Evolutionary conservation across 306 rosid species (phyloP).

Genomic region (Cyclanthera cordifolia): DNA sequence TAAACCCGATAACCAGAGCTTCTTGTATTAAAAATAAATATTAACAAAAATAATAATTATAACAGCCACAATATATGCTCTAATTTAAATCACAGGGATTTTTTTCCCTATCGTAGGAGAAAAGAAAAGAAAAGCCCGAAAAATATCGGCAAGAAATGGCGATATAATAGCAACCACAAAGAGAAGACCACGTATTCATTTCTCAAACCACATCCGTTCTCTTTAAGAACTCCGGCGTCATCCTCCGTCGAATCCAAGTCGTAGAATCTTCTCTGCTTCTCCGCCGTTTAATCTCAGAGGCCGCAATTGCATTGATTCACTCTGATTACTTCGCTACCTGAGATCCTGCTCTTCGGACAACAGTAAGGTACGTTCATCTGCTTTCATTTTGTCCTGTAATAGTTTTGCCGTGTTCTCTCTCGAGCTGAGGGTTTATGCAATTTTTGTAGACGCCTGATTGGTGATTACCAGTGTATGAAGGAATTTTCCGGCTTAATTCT

Average conservation of each 20-base stretch:
- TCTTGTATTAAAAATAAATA: too few species aligned
- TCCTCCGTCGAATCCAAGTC: slow-evolving; percentile 4
- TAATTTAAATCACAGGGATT: background rate
- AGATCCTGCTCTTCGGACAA: slow-evolving; percentile 25
- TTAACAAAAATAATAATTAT: too few species aligned
- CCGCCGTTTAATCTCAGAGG: slow-evolving; percentile 5
- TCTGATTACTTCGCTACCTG: background rate
- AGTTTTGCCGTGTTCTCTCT: background rate
- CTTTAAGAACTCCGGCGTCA: slow-evolving; percentile 13
- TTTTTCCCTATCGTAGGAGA: background rate
- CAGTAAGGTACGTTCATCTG: background rate
- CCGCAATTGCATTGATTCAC: background rate
- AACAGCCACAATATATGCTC: background rate
- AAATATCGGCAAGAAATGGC: slow-evolving; percentile 15
- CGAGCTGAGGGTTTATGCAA: background rate
- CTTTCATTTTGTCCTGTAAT: background rate
- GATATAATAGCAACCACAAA: slow-evolving; percentile 19
- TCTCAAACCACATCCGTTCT: slow-evolving; percentile 50
- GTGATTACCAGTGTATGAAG: background rate
- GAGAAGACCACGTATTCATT: slow-evolving; percentile 46
- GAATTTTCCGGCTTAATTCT: background rate
- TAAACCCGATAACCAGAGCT: too few species aligned
- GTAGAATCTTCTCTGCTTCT: background rate
- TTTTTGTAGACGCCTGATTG: background rate
- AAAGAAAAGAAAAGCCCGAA: background rate